Evolutionary conservation across 768 basidiomycete species (phyloP), one percentile per base, ranked within the genome.

Genomic region (Lenzites betulinus): DNA sequence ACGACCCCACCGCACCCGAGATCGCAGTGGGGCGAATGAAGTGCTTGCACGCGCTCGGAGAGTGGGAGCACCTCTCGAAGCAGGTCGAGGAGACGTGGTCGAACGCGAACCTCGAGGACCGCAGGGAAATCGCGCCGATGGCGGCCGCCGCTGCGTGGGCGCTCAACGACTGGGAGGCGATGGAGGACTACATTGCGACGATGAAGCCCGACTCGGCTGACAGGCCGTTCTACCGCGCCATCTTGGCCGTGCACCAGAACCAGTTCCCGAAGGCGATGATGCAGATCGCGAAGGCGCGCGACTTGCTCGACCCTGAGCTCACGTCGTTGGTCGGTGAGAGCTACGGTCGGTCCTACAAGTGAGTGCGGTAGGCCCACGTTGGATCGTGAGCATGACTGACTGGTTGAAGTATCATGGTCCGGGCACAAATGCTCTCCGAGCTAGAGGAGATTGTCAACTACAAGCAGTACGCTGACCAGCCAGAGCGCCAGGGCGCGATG

Each of bases 131-230:
- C 64, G 95, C 97, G 0, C 95, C 97, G 0, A 89, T 99, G 80
- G 97, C 96, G 0, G 93, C 97, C 1, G 95, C 96, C 0, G 96
- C 97, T 1, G 93, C 95, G 2, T 99, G 97, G 96, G 93, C 93
- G 1, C 76, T 98, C 58, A 88, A 90, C 64, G 95, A 98, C 67
- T 99, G 97, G 97, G 95, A 98, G 67, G 83, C 88, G 3, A 99
- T 99, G 97, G 97, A 98, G 46, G 88, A 94, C 66, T 98, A 97
- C 71, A 96, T 99, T 56, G 81, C 83, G 5, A 91, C 90, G 2
- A 96, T 99, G 93, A 93, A 92, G 71, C 75, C 80, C 25, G 96
- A 98, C 70, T 95, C 95, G 3, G 86, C 95, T 0, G 97, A 99
- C 73, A 83, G 94, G 26, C 90, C 92, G 7, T 99, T 98, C 80